A percentile compares a stretch with the other conserved stretches of the same genome.
phyloP scores from a whole-genome alignment of 306 rosid genomes.

The Cucumis sativus region Cucumber_9930_V3 NC_026659.2:29517001-29517500 shows the following conservation, averaged over 20 bases:
- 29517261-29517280: neutral
- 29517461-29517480: conserved; percentile 54
- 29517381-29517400: neutral
- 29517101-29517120: conserved; percentile 1
- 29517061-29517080: conserved; percentile 3
- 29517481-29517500: conserved; percentile 55
- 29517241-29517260: neutral
- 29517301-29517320: conserved; percentile 61
- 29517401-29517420: neutral
- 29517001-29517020: neutral
- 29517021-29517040: neutral
- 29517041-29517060: neutral
- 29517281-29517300: conserved; percentile 78
- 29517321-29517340: conserved; percentile 53
- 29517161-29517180: neutral
- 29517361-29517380: conserved; percentile 37
- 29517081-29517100: neutral
- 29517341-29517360: conserved; percentile 72
- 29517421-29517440: neutral
- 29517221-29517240: neutral
- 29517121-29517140: neutral
- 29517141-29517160: conserved; percentile 5
- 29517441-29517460: neutral
- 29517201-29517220: too few species aligned
- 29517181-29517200: too few species aligned